Percentiles rank a stretch among this genome's conserved stretches.
Conservation (phyloP, 805 yeast species). For the Kazachstania martiniae region DNA sequence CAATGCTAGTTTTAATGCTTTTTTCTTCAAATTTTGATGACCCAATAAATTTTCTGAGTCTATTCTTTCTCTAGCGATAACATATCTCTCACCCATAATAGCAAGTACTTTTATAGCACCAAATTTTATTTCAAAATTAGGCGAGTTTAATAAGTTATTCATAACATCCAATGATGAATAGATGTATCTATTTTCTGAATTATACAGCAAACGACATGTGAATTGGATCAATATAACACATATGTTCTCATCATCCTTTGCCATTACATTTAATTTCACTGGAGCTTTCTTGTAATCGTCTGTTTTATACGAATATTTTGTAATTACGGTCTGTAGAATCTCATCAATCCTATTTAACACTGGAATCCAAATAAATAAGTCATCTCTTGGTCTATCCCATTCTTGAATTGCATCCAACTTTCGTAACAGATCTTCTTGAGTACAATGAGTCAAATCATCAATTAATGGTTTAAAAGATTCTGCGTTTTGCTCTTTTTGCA, state of each 20-base stretch:
- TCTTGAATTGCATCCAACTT: conserved; percentile 29
- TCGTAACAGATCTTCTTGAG: conserved; percentile 32
- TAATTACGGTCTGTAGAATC: conserved; percentile 43
- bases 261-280: conserved; percentile 38
- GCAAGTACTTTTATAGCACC: conserved; percentile 52
- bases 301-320: conserved; percentile 34
- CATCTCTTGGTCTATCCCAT: conserved; percentile 60
- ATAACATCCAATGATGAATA: conserved; percentile 60
- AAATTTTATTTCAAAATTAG: conserved; percentile 47
- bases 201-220: conserved; percentile 51
- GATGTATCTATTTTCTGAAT: conserved; percentile 55
- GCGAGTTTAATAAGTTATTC: conserved; percentile 45
- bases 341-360: conserved; percentile 68
- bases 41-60: conserved; percentile 17
- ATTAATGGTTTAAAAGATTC: conserved; percentile 27
- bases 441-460: conserved; percentile 30
- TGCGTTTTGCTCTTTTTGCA: conserved; percentile 37
- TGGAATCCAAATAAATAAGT: conserved; percentile 66
- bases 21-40: conserved; percentile 30
- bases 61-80: conserved; percentile 27
- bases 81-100: conserved; percentile 49
- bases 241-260: conserved; percentile 35
- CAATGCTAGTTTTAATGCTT: conserved; percentile 43
- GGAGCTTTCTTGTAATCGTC: conserved; percentile 32
- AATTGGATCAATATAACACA: conserved; percentile 48